Percentiles rank a stretch among this genome's conserved stretches.
Conservation (phyloP, 305 asterid genomes). For the Fraxinus sp. region DNA sequence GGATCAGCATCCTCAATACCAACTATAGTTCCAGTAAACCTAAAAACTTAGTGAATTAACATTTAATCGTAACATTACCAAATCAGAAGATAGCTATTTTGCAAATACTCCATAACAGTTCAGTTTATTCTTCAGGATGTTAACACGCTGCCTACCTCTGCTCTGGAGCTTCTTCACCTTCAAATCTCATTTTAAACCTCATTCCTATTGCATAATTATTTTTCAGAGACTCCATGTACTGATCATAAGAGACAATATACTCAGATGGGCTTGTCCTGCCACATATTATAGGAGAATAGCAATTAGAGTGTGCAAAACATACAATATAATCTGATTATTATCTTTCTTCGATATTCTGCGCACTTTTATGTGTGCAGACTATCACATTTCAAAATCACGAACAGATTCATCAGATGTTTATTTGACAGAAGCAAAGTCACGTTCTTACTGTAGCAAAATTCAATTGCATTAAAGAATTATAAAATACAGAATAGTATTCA, state of each 20-base stretch:
- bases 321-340: neutral
- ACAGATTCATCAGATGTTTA: neutral
- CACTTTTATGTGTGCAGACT: neutral
- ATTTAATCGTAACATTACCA: neutral
- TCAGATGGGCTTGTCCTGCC: constrained; percentile 93
- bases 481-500: neutral
- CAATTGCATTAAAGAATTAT: neutral
- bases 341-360: neutral
- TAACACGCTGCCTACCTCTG: constrained; percentile 61
- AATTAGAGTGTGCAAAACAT: neutral
- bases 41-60: constrained; percentile 24
- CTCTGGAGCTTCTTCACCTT: constrained; percentile 99
- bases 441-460: constrained; percentile 9
- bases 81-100: constrained; percentile 1
- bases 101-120: constrained; percentile 5
- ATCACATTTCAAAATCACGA: neutral
- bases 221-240: constrained; percentile 75
- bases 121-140: constrained; percentile 9
- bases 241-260: constrained; percentile 82
- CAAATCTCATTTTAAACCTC: constrained; percentile 96
- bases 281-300: constrained; percentile 12
- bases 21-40: constrained; percentile 91
- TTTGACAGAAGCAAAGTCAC: neutral
- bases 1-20: constrained; percentile 80
- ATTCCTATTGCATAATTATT: constrained; percentile 78